Conservation (phyloP, 1,284 basidiomycete species). For the Hemileia vastatrix region DNA sequence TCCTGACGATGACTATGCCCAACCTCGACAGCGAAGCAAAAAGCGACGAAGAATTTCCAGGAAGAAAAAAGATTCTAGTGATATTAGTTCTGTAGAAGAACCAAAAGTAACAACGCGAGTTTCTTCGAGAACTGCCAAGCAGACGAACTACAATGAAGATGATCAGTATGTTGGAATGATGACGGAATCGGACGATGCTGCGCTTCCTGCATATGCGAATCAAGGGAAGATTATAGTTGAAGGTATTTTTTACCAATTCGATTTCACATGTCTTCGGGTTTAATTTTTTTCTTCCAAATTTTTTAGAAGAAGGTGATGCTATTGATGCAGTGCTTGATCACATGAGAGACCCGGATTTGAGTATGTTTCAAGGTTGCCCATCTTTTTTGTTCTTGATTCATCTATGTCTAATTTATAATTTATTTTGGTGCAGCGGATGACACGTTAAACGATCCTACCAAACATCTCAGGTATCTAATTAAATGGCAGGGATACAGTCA, state of each 20-base stretch:
- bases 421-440: slow-evolving; percentile 32
- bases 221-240: slow-evolving; percentile 13
- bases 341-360: slow-evolving; percentile 39
- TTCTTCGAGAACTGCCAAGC: slow-evolving; percentile 32
- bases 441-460: slow-evolving; percentile 43
- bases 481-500: slow-evolving; percentile 49
- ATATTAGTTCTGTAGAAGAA: slow-evolving; percentile 11
- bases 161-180: slow-evolving; percentile 32
- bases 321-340: slow-evolving; percentile 48
- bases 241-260: slow-evolving; percentile 9
- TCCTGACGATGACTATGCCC: slow-evolving; percentile 1
- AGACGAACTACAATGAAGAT: slow-evolving; percentile 45
- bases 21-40: slow-evolving; percentile 16
- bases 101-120: slow-evolving; percentile 25
- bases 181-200: slow-evolving; percentile 40
- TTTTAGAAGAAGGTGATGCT: slow-evolving; percentile 41
- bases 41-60: slow-evolving; percentile 9
- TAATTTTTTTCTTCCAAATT: not conserved
- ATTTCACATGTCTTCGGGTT: not conserved
- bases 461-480: slow-evolving; percentile 47
- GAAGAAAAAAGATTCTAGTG: slow-evolving; percentile 3
- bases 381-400: not conserved
- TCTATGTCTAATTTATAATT: not conserved
- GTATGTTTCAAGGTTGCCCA: slow-evolving; percentile 21
- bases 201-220: slow-evolving; percentile 34